Evolutionary conservation across 495 filamentous ascomycete genomes (phyloP).

Genomic region (Friedmanniomyces simplex): DNA sequence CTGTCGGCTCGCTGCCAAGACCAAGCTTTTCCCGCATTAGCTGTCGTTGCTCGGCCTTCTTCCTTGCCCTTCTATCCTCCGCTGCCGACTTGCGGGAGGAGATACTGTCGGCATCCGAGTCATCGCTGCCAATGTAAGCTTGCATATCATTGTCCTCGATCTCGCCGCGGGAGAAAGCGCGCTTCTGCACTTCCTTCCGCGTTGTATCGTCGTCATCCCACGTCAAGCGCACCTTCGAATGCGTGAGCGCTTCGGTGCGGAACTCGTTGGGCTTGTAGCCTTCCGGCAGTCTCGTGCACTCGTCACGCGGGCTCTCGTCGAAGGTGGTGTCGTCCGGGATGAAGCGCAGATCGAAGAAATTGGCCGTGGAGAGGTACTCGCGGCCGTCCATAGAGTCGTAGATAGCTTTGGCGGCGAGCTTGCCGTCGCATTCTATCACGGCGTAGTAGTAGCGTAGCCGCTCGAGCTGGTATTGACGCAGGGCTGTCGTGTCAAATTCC

Average conservation of each 20-base stretch:
- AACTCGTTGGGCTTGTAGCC: constrained; percentile 89
- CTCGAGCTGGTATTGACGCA: constrained; percentile 85
- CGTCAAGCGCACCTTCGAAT: constrained; percentile 92
- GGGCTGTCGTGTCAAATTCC: constrained; percentile 77
- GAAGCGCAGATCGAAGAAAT: constrained; percentile 96
- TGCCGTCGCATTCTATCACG: constrained; percentile 69
- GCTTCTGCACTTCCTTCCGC: constrained; percentile 73
- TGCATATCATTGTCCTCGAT: constrained; percentile 90
- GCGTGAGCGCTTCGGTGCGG: constrained; percentile 86
- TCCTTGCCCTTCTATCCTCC: constrained; percentile 31
- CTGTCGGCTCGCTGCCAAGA: constrained; percentile 37
- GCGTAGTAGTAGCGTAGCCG: constrained; percentile 92
- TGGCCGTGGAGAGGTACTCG: constrained; percentile 92
- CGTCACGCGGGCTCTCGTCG: constrained; percentile 71
- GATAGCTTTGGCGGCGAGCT: constrained; percentile 65
- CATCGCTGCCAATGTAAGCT: constrained; percentile 81
- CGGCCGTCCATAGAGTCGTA: constrained; percentile 88
- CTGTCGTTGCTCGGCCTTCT: constrained; percentile 35
- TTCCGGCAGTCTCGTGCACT: constrained; percentile 60
- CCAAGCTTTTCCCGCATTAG: constrained; percentile 52
- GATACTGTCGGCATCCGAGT: constrained; percentile 47
- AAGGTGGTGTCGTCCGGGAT: constrained; percentile 84
- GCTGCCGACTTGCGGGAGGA: constrained; percentile 14
- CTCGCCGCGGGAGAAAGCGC: constrained; percentile 73
- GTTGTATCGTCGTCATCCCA: constrained; percentile 88